Conservation (phyloP, 2,329 filamentous ascomycete genomes). For the Fusarium veterinarium region DNA sequence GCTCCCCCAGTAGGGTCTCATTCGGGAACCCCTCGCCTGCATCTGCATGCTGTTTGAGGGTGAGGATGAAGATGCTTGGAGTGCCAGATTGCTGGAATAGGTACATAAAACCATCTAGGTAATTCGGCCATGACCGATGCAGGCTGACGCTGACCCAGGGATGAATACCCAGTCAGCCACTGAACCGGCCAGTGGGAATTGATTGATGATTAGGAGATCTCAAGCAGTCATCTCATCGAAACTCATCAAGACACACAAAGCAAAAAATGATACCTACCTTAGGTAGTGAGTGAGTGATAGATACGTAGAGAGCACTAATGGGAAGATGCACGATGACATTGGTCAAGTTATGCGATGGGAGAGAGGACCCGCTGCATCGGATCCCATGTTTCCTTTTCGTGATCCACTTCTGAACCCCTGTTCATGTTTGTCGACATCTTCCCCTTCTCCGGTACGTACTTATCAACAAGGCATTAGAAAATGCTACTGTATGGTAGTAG, state of each 20-base stretch:
- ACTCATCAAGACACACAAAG: constrained; percentile 15
- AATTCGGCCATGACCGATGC: constrained; percentile 44
- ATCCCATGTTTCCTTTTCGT: constrained; percentile 26
- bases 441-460: constrained; percentile 19
- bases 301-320: constrained; percentile 4
- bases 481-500: not conserved
- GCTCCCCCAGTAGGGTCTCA: constrained; percentile 31
- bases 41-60: constrained; percentile 4
- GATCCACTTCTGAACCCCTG: constrained; percentile 29
- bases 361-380: constrained; percentile 18
- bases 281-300: not conserved
- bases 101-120: constrained; percentile 10
- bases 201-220: constrained; percentile 26
- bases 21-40: constrained; percentile 38
- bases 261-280: constrained; percentile 11
- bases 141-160: constrained; percentile 23
- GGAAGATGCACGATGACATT: not conserved
- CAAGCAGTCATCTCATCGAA: constrained; percentile 12
- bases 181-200: constrained; percentile 34
- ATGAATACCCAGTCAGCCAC: constrained; percentile 40
- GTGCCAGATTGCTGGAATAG: constrained; percentile 35
- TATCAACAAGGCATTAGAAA: not conserved
- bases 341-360: constrained; percentile 8
- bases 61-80: constrained; percentile 18
- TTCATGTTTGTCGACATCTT: constrained; percentile 17